Conservation (phyloP, 2,329 filamentous ascomycete genomes). For the Dactylonectria macrodidyma region DNA sequence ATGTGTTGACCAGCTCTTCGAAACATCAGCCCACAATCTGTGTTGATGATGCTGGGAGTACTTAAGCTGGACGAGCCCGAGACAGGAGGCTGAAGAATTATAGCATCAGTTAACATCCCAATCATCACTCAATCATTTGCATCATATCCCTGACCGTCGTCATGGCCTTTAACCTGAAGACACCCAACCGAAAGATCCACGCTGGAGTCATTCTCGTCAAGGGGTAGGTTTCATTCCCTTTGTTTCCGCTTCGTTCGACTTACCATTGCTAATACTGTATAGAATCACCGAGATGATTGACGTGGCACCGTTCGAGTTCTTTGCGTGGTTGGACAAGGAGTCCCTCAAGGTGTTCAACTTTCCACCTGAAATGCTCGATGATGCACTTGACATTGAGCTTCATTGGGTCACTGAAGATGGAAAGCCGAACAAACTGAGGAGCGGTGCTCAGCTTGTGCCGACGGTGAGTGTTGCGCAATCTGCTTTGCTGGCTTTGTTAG, state of each 20-base stretch:
- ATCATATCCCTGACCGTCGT: neutral
- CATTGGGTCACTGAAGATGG: conserved; percentile 54
- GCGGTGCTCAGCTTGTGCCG: conserved; percentile 47
- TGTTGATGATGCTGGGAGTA: neutral
- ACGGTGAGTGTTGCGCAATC: conserved; percentile 45
- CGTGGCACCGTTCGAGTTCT: conserved; percentile 52
- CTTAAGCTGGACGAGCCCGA: neutral
- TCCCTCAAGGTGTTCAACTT: conserved; percentile 34
- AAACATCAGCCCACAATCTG: too few species aligned
- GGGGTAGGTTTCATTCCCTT: neutral
- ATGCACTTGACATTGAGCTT: conserved; percentile 50
- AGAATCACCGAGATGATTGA: conserved; percentile 54
- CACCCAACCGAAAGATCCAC: conserved; percentile 22
- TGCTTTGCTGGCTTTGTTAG: accelerated
- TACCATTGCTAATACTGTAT: neutral
- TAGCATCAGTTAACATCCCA: neutral
- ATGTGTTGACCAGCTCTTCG: neutral
- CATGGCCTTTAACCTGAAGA: neutral
- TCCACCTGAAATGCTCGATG: conserved; percentile 27
- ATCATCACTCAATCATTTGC: neutral
- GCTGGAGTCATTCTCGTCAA: conserved; percentile 38
- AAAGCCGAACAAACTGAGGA: conserved; percentile 40
- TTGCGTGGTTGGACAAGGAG: conserved; percentile 41
- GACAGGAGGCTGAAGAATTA: neutral
- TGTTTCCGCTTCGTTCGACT: neutral